These are phyloP conservation scores for Diplosphaera chodatii DNA, from an alignment of 139 green algal genomes.

Conservation along the genomic window DNA sequence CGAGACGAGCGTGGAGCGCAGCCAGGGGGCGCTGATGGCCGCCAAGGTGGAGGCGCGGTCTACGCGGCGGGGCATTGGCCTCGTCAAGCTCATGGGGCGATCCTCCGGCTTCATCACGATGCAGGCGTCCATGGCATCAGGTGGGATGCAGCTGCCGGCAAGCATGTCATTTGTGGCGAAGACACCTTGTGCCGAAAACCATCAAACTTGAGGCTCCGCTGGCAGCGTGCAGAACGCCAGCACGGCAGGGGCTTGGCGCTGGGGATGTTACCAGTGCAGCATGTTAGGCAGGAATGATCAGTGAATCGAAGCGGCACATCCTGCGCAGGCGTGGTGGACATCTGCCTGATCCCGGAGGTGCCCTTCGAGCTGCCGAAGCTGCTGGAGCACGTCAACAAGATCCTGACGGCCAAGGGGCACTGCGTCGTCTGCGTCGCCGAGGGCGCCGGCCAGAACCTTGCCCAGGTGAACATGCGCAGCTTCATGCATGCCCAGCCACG, in stretches of 20 bases:
- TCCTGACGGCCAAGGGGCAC: slow-evolving; percentile 75
- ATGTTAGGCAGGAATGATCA: too few relatives aligned
- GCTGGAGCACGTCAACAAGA: slow-evolving; percentile 39
- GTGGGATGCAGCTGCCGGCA: slow-evolving; percentile 13
- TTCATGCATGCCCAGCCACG: too few relatives aligned
- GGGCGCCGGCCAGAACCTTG: slow-evolving; percentile 78
- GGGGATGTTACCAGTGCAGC: too few relatives aligned
- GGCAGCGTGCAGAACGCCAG: too few relatives aligned
- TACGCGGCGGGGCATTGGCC: slow-evolving; percentile 57
- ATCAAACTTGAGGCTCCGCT: too few relatives aligned
- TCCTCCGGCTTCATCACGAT: slow-evolving; percentile 81
- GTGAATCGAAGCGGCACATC: too few relatives aligned
- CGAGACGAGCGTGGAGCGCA: slow-evolving; percentile 82
- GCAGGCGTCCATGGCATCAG: slow-evolving; percentile 65
- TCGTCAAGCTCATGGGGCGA: slow-evolving; percentile 86
- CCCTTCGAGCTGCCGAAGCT: slow-evolving; percentile 76
- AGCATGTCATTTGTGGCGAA: too few relatives aligned
- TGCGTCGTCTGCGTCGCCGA: slow-evolving; percentile 86
- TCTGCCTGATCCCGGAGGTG: slow-evolving; percentile 96
- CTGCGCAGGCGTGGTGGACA: slow-evolving; percentile 78
- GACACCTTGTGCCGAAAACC: too few relatives aligned
- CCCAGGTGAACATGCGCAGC: too few relatives aligned
- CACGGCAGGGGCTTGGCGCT: too few relatives aligned
- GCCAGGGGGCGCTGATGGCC: slow-evolving; percentile 44
- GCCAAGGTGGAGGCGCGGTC: slow-evolving; percentile 67